Conservation (phyloP, 2,329 filamentous ascomycete species). For the Rhinocladiella similis region DNA sequence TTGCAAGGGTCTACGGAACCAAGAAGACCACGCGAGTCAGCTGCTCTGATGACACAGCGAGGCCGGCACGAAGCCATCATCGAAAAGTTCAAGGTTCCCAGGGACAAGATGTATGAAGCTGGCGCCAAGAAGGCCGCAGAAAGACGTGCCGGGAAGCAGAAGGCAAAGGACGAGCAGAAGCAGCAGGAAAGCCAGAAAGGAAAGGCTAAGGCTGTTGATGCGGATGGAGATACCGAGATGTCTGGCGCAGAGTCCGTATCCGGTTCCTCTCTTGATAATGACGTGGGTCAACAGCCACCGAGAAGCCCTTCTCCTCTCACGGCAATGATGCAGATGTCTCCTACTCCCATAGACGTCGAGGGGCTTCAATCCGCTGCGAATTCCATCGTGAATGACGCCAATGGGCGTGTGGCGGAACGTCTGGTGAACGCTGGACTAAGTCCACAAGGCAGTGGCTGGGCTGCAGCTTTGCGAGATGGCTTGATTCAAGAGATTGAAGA, state of each 20-base stretch:
- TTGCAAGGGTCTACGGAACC: not conserved
- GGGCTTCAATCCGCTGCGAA: too few relatives aligned
- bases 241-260: too few relatives aligned
- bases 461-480: not conserved
- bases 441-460: too few relatives aligned
- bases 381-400: too few relatives aligned
- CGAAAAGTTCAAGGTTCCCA: slow-evolving; percentile 7
- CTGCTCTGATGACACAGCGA: slow-evolving; percentile 15
- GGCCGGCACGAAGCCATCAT: slow-evolving; percentile 1
- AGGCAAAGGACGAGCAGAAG: not conserved
- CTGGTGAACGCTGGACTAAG: too few relatives aligned
- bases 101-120: slow-evolving; percentile 10
- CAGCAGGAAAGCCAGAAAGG: not conserved
- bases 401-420: too few relatives aligned
- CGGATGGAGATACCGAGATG: too few relatives aligned
- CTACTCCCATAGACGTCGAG: too few relatives aligned
- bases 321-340: too few relatives aligned
- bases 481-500: not conserved
- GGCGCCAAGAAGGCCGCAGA: not conserved
- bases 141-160: not conserved
- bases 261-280: too few relatives aligned
- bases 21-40: slow-evolving; percentile 8
- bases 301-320: too few relatives aligned
- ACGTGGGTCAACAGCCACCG: too few relatives aligned
- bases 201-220: not conserved